These are phyloP conservation scores for Leccinum uliginosum DNA, from an alignment of 768 basidiomycete genomes.

Conservation along the genomic window DNA sequence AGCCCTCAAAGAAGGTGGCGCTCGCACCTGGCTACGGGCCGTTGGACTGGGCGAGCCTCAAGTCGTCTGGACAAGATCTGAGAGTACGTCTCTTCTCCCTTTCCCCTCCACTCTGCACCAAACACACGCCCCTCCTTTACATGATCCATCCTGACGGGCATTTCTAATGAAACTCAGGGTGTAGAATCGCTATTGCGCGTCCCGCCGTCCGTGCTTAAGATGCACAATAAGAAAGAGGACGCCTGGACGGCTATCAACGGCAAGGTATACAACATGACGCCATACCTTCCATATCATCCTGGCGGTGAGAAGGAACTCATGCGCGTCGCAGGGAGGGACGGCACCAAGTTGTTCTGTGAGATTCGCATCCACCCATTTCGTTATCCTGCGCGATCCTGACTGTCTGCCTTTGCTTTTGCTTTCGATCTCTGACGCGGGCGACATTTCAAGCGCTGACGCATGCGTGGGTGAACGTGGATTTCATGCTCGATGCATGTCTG, in stretches of 20 bases:
- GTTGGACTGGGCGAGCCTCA: conserved; percentile 90
- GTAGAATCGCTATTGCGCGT: conserved; percentile 65
- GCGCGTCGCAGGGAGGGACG: conserved; percentile 93
- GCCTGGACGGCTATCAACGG: conserved; percentile 92
- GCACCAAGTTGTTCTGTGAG: conserved; percentile 91
- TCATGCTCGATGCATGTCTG: conserved; percentile 90
- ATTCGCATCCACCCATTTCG: background rate
- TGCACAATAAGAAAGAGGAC: conserved; percentile 80
- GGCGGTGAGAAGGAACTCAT: conserved; percentile 93
- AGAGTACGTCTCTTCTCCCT: conserved; percentile 44
- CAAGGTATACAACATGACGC: conserved; percentile 95
- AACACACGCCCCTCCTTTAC: background rate
- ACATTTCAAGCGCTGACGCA: conserved; percentile 72
- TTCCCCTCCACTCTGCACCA: background rate
- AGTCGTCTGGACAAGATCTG: conserved; percentile 75
- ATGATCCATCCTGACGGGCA: background rate
- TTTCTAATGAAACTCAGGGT: conserved; percentile 44
- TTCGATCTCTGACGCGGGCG: background rate
- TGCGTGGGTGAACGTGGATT: conserved; percentile 95
- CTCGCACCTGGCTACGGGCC: conserved; percentile 89
- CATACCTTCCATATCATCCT: conserved; percentile 88
- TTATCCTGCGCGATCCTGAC: background rate
- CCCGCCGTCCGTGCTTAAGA: conserved; percentile 70
- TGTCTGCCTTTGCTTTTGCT: background rate
- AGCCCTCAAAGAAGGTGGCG: conserved; percentile 75